Base-by-base conservation (phyloP, 768 basidiomycete species). In the Pisolithus tinctorius region DNA sequence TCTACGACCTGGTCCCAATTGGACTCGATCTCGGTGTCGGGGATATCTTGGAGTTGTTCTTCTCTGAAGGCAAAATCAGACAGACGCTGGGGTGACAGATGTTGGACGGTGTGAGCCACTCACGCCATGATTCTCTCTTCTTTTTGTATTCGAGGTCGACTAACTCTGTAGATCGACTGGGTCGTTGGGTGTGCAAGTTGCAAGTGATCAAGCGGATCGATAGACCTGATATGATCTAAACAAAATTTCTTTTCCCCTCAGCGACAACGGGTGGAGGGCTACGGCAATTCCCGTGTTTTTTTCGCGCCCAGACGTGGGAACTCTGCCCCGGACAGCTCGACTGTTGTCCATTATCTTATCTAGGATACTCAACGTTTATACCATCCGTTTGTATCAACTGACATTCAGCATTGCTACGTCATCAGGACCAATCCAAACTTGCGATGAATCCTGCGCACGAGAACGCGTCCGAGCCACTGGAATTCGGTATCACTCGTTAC, bases 1-100 rank as follows among this genome's bases (percentile, higher is more conserved):
- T 98, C 93, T 66, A 90, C 85, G 66, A 95, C 76, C 71, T 93
- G 86, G 79, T 94, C 90, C 93, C 93, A 96, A 75, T 97, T 97
- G 81, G 93, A 94, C 84, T 97, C 93, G 74, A 97, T 95, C 81
- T 93, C 89, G 61, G 67, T 75, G 63, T 85, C 83, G 59, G 77
- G 69, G 72, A 86, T 78, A 83, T 92, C 88, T 69, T 88, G 85
- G 68, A 92, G 80, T 60, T 74, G 61, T 57, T 86, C 84, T 76
- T 84, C 84, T 69, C 83, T 84, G 61, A 34, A 58, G 56, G 25
- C 6, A 29, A 7, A 29, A 29, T 29, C 27, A 29, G 7, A 29
- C 27, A 29, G 27, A 29, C 27, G 4, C 27, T 29, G 27, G 7
- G 27, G 16, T 23, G 23, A 44, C 38, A 29, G 17, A 0, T 16